These are phyloP conservation scores for Coffea eugenioides DNA, from an alignment of 257 asterid species.

Conservation along the genomic window DNA sequence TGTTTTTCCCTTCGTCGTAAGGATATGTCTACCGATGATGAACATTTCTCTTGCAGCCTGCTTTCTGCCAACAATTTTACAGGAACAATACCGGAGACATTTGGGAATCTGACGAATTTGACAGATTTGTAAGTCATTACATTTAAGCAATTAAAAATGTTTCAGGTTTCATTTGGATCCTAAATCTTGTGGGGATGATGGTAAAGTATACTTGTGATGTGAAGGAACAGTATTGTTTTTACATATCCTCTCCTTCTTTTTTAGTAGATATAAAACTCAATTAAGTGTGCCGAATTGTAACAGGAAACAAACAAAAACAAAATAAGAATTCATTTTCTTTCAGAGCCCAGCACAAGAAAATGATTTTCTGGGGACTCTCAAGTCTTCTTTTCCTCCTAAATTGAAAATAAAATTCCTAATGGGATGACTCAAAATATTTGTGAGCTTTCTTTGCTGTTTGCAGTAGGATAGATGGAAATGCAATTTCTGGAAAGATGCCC, in stretches of 20 bases:
- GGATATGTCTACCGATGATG: conserved; percentile 1
- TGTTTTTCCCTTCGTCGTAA: not conserved
- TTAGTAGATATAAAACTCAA: not conserved
- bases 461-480: conserved; percentile 86
- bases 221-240: not conserved
- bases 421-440: not conserved
- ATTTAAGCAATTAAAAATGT: not conserved
- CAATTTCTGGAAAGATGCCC: conserved; percentile 68
- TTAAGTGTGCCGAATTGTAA: not conserved
- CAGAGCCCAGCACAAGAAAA: not conserved
- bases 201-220: not conserved
- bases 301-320: not conserved
- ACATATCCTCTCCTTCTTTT: not conserved
- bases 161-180: not conserved
- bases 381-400: not conserved
- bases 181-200: not conserved
- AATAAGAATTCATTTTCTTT: not conserved
- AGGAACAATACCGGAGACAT: conserved; percentile 69
- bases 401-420: too few relatives aligned
- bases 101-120: conserved; percentile 61
- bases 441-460: conserved; percentile 26
- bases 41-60: conserved; percentile 48
- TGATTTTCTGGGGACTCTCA: not conserved
- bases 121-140: conserved; percentile 68
- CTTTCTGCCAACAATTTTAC: conserved; percentile 73